Conservation (phyloP, 2,329 filamentous ascomycete genomes). For the Arachnopeziza araneosa region DNA sequence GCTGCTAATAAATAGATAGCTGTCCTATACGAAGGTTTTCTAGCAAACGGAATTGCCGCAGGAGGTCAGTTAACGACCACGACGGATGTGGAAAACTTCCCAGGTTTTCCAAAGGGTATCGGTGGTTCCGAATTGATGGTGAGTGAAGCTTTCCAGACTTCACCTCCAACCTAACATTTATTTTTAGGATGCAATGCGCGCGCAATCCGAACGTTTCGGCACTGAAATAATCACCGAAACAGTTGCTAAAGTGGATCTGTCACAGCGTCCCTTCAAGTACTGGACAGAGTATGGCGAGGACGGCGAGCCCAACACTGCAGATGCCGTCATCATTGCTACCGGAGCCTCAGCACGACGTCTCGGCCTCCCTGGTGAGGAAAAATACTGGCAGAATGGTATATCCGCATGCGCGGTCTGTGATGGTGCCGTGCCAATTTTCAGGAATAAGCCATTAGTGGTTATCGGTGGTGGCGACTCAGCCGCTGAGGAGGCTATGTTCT, state of each 20-base stretch:
- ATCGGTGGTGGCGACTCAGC: constrained; percentile 96
- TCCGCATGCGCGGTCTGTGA: constrained; percentile 97
- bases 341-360: constrained; percentile 87
- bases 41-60: constrained; percentile 92
- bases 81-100: constrained; percentile 97
- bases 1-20: constrained; percentile 40
- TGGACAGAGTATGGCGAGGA: constrained; percentile 85
- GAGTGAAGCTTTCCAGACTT: neutral
- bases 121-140: constrained; percentile 81
- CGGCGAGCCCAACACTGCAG: constrained; percentile 76
- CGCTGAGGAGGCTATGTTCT: constrained; percentile 93
- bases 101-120: constrained; percentile 86
- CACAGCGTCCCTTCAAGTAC: constrained; percentile 81
- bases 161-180: neutral
- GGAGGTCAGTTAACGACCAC: constrained; percentile 97
- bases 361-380: constrained; percentile 79
- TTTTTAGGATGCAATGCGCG: constrained; percentile 71
- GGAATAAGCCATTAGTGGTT: constrained; percentile 90
- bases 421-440: constrained; percentile 93
- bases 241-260: constrained; percentile 81
- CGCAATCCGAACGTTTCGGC: constrained; percentile 85
- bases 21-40: constrained; percentile 94
- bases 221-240: constrained; percentile 93
- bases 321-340: constrained; percentile 89
- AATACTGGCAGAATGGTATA: constrained; percentile 96